Evolutionary conservation across 768 basidiomycete genomes (phyloP).

Genomic region (Suillus luteus): DNA sequence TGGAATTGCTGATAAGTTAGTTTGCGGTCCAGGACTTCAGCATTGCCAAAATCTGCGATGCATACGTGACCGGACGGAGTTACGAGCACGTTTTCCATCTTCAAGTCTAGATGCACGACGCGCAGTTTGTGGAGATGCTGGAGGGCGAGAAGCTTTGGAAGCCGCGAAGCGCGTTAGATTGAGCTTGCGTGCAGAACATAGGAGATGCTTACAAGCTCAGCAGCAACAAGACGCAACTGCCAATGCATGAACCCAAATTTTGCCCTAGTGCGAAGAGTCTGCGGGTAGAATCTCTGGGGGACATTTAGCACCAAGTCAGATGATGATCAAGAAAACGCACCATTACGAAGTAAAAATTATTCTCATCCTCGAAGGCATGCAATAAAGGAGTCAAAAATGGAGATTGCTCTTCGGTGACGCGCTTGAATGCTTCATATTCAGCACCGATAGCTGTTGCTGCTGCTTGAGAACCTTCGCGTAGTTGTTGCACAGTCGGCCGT

Average conservation of each 20-base stretch:
- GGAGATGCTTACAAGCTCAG: conserved; percentile 17
- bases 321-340: conserved; percentile 5
- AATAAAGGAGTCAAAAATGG: conserved; percentile 18
- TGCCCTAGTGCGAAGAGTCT: conserved; percentile 13
- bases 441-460: neutral
- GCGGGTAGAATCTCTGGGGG: conserved; percentile 17
- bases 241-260: conserved; percentile 12
- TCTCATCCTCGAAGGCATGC: conserved; percentile 14
- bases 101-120: conserved; percentile 52
- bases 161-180: neutral
- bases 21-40: conserved; percentile 14
- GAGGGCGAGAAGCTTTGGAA: conserved; percentile 13
- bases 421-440: conserved; percentile 9
- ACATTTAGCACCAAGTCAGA: neutral
- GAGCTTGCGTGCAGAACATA: neutral
- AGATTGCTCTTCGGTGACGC: conserved; percentile 3
- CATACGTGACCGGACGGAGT: conserved; percentile 25
- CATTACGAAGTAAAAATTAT: conserved; percentile 21
- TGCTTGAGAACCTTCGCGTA: neutral
- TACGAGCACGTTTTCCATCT: conserved; percentile 53
- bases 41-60: conserved; percentile 23
- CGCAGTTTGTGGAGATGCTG: conserved; percentile 21
- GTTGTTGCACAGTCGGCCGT: neutral
- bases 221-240: conserved; percentile 18
- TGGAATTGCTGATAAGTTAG: conserved; percentile 11